A percentile compares a stretch with the other conserved stretches of the same genome.
Evolutionary conservation across 441 rosid species (phyloP).

Genomic region (Hypseocharis bilobata): DNA sequence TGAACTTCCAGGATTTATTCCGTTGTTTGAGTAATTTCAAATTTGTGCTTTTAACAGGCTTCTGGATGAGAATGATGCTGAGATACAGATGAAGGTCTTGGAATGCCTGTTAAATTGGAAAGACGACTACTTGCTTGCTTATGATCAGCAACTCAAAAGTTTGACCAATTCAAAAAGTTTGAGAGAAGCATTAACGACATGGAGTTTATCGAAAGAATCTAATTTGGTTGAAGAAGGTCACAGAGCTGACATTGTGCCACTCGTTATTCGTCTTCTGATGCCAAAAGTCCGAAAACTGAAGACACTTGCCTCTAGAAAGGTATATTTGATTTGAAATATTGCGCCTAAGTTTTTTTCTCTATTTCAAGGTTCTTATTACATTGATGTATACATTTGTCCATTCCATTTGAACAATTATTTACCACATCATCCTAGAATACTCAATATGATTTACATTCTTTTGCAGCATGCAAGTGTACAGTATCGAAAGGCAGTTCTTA

Average conservation of each 20-base stretch:
- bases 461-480: conserved; percentile 64
- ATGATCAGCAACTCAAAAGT: conserved; percentile 69
- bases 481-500: conserved; percentile 78
- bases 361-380: neutral
- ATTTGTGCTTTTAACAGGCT: conserved; percentile 45
- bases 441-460: conserved; percentile 11
- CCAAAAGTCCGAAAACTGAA: conserved; percentile 84
- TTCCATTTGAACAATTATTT: conserved; percentile 1
- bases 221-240: conserved; percentile 50
- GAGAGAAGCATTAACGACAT: conserved; percentile 81
- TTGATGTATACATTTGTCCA: conserved; percentile 3
- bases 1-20: neutral
- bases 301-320: conserved; percentile 82
- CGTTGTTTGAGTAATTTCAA: conserved; percentile 16
- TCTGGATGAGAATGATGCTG: conserved; percentile 81
- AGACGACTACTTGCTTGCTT: conserved; percentile 63
- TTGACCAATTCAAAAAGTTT: conserved; percentile 60
- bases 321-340: conserved; percentile 20
- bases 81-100: conserved; percentile 64
- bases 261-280: conserved; percentile 59
- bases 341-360: neutral
- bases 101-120: conserved; percentile 82
- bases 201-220: conserved; percentile 72
- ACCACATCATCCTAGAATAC: neutral
- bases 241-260: conserved; percentile 51